Evolutionary conservation across 163 green algal species (phyloP), one percentile per base, ranked within the genome.

Genomic region (Chloromonas sp.): DNA sequence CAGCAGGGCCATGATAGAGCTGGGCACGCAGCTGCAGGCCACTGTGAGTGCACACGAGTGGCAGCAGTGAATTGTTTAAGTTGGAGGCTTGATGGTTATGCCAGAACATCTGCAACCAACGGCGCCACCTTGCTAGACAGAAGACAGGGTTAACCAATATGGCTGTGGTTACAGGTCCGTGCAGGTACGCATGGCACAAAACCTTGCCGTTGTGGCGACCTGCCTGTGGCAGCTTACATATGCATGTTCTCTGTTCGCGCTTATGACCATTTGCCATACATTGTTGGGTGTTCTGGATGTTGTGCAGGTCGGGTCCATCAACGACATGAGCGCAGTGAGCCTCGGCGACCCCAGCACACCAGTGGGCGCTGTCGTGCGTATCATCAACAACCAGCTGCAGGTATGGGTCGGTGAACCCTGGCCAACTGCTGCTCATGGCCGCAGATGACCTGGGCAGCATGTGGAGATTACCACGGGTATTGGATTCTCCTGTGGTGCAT

Each of bases 311-410:
- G 87, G 83, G 0, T 88, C 92, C 77, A 90, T 95, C 61, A 97
- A 97, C 87, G 86, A 90, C 57, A 83, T 93, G 79, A 88, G 88
- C 84, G 88, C 92, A 2, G 86, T 88, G 1, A 88, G 85, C 60
- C 83, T 94, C 71, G 92, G 93, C 15, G 89, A 95, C 86, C 82
- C 87, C 2, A 79, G 60, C 60, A 93, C 89, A n/a, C 93, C 94
- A 1, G 84, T 97, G 74, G 93, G 89, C 81, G 94, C 94, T 58
- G 85, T 95, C 3, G 93, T 97, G 83, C 90, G 91, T 84, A 94
- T 98, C 84, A 90, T 98, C 5, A 98, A 98, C 90, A 95, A 95
- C 87, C 94, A 98, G 91, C 93, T 98, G 89, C 91, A 96, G 89
- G 93, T 87, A 36, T 36, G 36, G 36, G 36, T 36, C 36, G 36